phyloP scores from a whole-genome alignment of 1,139 yeast species.

The Trichomonascaceae sp. region DNA sequence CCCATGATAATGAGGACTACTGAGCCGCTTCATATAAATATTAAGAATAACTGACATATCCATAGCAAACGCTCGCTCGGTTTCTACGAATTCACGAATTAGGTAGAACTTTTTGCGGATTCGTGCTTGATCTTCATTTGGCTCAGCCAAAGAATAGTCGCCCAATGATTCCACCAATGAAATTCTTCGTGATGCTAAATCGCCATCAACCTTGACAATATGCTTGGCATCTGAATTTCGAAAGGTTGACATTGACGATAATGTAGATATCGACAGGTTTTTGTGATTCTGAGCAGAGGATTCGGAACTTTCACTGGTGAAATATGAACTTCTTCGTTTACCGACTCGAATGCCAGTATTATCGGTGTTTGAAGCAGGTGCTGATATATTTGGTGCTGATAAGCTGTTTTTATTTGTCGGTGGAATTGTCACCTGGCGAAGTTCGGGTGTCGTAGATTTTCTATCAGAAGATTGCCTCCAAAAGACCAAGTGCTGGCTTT shows the following conservation, averaged over 20 bases:
- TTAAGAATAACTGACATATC: constrained; percentile 33
- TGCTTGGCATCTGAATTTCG: neutral
- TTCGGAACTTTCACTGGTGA: neutral
- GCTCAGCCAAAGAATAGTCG: neutral
- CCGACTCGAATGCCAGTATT: neutral
- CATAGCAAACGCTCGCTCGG: constrained; percentile 32
- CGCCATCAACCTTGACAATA: neutral
- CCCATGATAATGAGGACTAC: constrained; percentile 23
- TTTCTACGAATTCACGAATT: constrained; percentile 33
- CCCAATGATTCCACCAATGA: neutral
- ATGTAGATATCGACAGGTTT: neutral
- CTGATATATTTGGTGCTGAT: neutral
- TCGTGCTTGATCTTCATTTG: constrained; percentile 19
- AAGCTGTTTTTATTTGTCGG: neutral
- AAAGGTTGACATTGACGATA: neutral
- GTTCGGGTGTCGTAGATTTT: neutral
- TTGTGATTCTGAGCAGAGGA: neutral
- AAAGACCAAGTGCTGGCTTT: neutral
- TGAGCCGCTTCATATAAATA: constrained; percentile 25
- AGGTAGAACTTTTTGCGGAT: constrained; percentile 25
- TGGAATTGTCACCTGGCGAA: neutral
- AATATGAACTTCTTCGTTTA: neutral
- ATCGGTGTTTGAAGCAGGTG: neutral
- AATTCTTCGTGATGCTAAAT: neutral
- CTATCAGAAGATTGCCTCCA: neutral